Conservation (phyloP, 2,329 filamentous ascomycete genomes). For the Penicillium sp. region DNA sequence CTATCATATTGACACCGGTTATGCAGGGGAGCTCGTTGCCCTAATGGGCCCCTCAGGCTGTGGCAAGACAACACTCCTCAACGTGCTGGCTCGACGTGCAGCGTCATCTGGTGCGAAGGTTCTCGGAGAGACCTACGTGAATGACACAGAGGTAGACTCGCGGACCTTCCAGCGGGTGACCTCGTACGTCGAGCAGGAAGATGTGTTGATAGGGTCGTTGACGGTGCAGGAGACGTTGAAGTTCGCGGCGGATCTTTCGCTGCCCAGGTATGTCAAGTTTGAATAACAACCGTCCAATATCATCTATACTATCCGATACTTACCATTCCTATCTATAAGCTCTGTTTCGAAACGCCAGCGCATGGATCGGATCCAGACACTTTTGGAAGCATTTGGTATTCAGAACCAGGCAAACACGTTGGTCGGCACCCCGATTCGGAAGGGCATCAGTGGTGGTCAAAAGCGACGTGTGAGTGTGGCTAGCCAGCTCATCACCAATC, state of each 20-base stretch:
- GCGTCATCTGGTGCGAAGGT: constrained; percentile 54
- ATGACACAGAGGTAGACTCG: constrained; percentile 57
- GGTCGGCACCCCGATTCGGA: constrained; percentile 77
- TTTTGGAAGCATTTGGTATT: constrained; percentile 72
- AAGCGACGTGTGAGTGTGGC: constrained; percentile 78
- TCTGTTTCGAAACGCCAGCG: constrained; percentile 58
- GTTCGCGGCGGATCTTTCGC: constrained; percentile 69
- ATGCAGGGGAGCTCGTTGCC: constrained; percentile 67
- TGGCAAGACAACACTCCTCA: constrained; percentile 82
- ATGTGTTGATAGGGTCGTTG: constrained; percentile 75
- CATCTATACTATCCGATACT: not conserved
- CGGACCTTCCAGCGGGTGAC: constrained; percentile 63
- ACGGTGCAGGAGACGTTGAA: constrained; percentile 76
- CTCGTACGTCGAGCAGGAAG: constrained; percentile 84
- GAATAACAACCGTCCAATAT: not conserved
- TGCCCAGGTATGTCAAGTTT: constrained; percentile 49
- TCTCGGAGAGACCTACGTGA: constrained; percentile 58
- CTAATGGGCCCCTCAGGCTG: constrained; percentile 74
- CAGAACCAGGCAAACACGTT: constrained; percentile 66
- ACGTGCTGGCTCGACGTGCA: constrained; percentile 68
- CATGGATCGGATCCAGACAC: constrained; percentile 60
- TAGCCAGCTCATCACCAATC: constrained; percentile 75
- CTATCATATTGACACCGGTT: not conserved
- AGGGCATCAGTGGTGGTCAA: constrained; percentile 81
- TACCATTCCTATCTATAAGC: constrained; percentile 28